Base-by-base conservation (phyloP, 2,329 filamentous ascomycete genomes). In the Penicillium decumbens region DNA sequence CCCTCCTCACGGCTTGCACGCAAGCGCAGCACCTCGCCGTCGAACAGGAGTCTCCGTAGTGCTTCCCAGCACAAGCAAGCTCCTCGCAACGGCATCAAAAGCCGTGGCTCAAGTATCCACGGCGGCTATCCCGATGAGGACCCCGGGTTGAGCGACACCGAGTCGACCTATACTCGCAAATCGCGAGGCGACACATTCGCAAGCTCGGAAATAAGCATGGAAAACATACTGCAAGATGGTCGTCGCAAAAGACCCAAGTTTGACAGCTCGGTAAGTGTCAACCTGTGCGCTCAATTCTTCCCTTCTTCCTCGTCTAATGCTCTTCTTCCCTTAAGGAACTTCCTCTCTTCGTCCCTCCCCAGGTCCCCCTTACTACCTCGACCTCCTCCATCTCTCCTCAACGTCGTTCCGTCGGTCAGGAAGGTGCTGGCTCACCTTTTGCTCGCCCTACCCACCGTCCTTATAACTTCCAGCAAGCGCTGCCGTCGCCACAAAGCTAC, bases 221-320 rank as follows among this genome's bases (percentile, higher is more conserved):
- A 96, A 62, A 98, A 98, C 69, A 97, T 98, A 71, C 88, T 98
- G 54, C 92, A 97, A 73, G 93, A 95, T 66, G 91, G 92, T 59
- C 86, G 93, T 71, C 85, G 93, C 67, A 96, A 97, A 78, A 84
- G 90, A 66, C 89, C 92, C 63, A 96, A 95, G 73, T 85, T 85
- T 75, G 92, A 97, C 72, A 97, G 92, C 76, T 96, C 92, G 73
- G 92, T 97, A 86, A 84, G 92, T 79, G 40, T 50, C 29, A 43
- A 38, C 42, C 25, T 41, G 46, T 39, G 41, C 49, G 45, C 47
- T 42, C 42, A 42, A 35, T 39, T 45, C 44, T 58, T 58, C 54
- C 61, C 61, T 53, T 38, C 18, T 43, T 25, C 37, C 46, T 37
- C 35, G 29, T 40, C 53, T 58, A 53, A 59, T 28, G 45, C 47